Base-by-base conservation (phyloP, 2,329 filamentous ascomycete genomes). In the Balansia obtecta region DNA sequence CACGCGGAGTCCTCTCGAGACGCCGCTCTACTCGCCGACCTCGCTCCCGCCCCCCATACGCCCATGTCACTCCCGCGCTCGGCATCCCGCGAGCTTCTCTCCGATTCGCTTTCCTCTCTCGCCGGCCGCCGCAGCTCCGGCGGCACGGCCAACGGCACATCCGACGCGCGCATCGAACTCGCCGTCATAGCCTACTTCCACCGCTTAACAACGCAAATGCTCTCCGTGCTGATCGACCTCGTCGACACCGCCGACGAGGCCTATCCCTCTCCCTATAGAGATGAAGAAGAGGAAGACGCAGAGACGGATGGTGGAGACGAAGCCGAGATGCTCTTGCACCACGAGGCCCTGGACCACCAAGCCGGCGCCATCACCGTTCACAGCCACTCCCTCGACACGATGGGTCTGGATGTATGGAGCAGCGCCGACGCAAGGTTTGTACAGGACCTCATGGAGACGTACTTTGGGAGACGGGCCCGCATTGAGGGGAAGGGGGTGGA, bases 381-480 rank as follows among this genome's bases (percentile, higher is more conserved):
- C 54, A 79, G 77, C 55, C 80, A 82, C 27, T 80, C 85, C 50
- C 63, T 91, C 46, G 75, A 79, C 52, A 71, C 74, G 44, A 85
- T 91, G 80, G 87, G 87, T 0, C 73, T 93, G 18, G 87, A 93
- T 58, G 73, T 82, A 1, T 93, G 86, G 86, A 89, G 84, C 61
- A 71, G 75, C 33, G 71, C 71, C 15, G 87, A 91, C 61, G 78
- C 77, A n/a, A 71, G 71, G 2, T 91, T 90, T 60, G 75, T 88
- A 15, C 70, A 70, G 54, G 80, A 82, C 50, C 69, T 86, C 47
- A 69, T 79, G 43, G 72, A 65, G 54, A 67, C 77, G 55, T 91
- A 87, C 67, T 89, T 88, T 66, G 79, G 72, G 32, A 71, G 82
- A 15, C 65, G 72, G 45, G 81, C 80, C 10, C 73, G 74, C 56